Percentiles rank a stretch among this genome's conserved stretches.
Evolutionary conservation across 306 rosid genomes (phyloP).

Genomic region (Aeschynomene evenia): DNA sequence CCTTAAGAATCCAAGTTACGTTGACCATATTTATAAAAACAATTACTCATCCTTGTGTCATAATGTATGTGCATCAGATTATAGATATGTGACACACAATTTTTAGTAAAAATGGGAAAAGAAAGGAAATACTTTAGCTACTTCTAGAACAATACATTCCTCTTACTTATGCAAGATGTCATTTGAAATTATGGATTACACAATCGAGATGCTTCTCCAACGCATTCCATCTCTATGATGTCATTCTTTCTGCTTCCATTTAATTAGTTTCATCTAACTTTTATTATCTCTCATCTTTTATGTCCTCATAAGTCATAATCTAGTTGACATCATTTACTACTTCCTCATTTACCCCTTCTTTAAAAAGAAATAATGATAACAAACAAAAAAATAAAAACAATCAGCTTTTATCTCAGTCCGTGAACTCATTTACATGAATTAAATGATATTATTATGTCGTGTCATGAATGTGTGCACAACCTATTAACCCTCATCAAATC

Average conservation of each 20-base stretch:
- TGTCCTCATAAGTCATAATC: too few species aligned
- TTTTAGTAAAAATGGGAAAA: neutral
- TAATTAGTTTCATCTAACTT: slow-evolving; percentile 3
- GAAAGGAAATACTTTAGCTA: neutral
- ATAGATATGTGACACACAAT: neutral
- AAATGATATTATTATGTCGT: too few species aligned
- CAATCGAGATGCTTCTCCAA: slow-evolving; percentile 43
- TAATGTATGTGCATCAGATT: neutral
- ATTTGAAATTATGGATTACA: slow-evolving; percentile 51
- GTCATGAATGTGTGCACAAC: too few species aligned
- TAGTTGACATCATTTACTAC: too few species aligned
- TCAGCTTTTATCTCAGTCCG: too few species aligned
- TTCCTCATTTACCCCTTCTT: too few species aligned
- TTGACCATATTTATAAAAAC: neutral
- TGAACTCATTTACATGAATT: too few species aligned
- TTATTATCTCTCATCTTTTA: too few species aligned
- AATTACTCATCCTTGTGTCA: neutral
- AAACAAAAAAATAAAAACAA: too few species aligned
- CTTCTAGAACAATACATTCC: neutral
- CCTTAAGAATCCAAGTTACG: neutral
- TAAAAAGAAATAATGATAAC: too few species aligned
- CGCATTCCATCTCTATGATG: slow-evolving; percentile 45
- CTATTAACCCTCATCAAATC: too few species aligned
- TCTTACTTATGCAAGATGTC: slow-evolving; percentile 40
- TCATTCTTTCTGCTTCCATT: slow-evolving; percentile 33